Evolutionary conservation across 805 yeast genomes (phyloP).

Genomic region (Candida tibetensis): DNA sequence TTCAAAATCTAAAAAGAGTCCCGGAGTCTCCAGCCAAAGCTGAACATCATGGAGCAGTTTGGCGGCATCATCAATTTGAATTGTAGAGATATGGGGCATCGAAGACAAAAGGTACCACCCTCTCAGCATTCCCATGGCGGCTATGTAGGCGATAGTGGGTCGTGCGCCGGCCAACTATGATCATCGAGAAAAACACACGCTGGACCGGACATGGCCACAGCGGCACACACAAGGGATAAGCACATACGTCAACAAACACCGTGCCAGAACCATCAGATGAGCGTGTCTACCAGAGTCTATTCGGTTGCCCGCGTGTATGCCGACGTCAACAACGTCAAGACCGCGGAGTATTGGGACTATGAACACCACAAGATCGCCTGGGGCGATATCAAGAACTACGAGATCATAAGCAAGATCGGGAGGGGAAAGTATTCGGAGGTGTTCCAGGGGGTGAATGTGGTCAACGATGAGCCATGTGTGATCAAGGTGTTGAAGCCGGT

Average conservation of each 20-base stretch:
- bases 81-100: slow-evolving; percentile 1
- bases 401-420: slow-evolving; percentile 80
- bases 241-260: neutral
- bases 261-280: slow-evolving; percentile 16
- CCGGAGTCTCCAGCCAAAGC: slow-evolving; percentile 20
- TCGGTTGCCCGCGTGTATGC: slow-evolving; percentile 60
- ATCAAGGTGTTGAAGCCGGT: slow-evolving; percentile 92
- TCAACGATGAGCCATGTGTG: slow-evolving; percentile 62
- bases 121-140: no score
- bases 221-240: neutral
- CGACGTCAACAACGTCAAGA: slow-evolving; percentile 65
- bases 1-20: no score
- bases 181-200: no score
- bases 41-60: slow-evolving; percentile 19
- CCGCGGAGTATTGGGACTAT: slow-evolving; percentile 82
- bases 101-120: no score
- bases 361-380: slow-evolving; percentile 52
- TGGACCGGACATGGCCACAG: no score
- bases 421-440: slow-evolving; percentile 96
- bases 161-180: neutral
- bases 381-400: slow-evolving; percentile 54
- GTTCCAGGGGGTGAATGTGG: slow-evolving; percentile 75
- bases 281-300: slow-evolving; percentile 26
- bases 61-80: slow-evolving; percentile 5
- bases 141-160: no score